A percentile compares a stretch with the other conserved stretches of the same genome.
Conservation (phyloP, 1,139 yeast genomes). For the Geotrichum candidum region DNA sequence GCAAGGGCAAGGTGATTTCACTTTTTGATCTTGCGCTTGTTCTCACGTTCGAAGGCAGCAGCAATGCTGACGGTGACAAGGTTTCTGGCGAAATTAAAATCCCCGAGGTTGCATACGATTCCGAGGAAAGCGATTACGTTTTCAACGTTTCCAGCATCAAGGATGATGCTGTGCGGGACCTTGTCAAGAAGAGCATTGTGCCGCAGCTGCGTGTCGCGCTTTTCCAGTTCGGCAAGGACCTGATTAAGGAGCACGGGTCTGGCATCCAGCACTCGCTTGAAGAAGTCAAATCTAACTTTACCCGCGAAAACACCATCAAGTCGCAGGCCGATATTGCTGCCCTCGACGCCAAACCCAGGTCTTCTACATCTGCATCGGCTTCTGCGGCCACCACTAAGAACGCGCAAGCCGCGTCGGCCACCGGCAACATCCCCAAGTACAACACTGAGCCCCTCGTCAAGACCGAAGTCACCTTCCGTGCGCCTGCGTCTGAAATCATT, state of each 20-base stretch:
- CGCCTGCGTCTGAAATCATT: constrained; percentile 80
- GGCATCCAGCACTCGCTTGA: constrained; percentile 79
- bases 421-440: constrained; percentile 38
- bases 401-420: constrained; percentile 37
- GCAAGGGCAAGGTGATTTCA: constrained; percentile 94
- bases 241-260: constrained; percentile 68
- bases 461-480: constrained; percentile 74
- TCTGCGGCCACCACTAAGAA: constrained; percentile 27
- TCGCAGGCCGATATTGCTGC: constrained; percentile 16
- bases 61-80: constrained; percentile 35
- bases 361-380: constrained; percentile 17
- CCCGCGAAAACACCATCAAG: constrained; percentile 33
- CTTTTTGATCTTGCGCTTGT: constrained; percentile 74
- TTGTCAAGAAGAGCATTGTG: constrained; percentile 55
- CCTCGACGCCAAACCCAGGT: constrained; percentile 18
- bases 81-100: constrained; percentile 63
- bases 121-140: constrained; percentile 77
- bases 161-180: constrained; percentile 41
- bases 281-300: constrained; percentile 60
- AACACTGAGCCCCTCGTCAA: constrained; percentile 69
- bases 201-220: constrained; percentile 63
- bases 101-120: constrained; percentile 95
- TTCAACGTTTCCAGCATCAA: constrained; percentile 62
- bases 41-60: constrained; percentile 51
- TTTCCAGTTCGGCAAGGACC: constrained; percentile 64